Evolutionary conservation across 2,329 filamentous ascomycete genomes (phyloP).

Genomic region (Lecanicillium sp.): DNA sequence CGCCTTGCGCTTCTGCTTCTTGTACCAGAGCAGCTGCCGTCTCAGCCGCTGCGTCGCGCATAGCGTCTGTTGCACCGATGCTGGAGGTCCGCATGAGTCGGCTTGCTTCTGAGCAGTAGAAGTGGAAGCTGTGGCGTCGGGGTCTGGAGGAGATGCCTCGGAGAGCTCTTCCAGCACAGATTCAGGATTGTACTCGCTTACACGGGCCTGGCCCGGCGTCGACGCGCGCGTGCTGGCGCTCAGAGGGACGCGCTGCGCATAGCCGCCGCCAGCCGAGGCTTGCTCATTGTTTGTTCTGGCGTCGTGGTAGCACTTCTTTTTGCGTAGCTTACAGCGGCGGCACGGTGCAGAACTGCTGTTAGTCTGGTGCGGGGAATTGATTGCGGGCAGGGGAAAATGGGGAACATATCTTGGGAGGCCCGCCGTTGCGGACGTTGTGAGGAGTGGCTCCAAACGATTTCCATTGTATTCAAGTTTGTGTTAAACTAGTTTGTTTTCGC

Average conservation of each 20-base stretch:
- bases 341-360: slow-evolving; percentile 13
- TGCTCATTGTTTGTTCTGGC: not conserved
- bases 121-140: not conserved
- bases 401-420: not conserved
- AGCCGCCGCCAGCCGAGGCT: not conserved
- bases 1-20: slow-evolving; percentile 12
- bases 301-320: slow-evolving; percentile 18
- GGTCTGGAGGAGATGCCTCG: not conserved
- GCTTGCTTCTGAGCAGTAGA: not conserved
- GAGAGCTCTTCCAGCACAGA: slow-evolving; percentile 17
- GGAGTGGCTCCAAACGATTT: not conserved
- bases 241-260: not conserved
- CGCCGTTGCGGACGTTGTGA: not conserved
- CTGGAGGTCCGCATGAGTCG: not conserved
- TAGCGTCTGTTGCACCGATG: not conserved
- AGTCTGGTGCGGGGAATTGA: too few relatives aligned
- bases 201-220: slow-evolving; percentile 13
- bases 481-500: not conserved
- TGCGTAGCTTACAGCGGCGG: slow-evolving; percentile 15
- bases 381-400: not conserved
- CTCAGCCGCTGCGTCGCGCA: not conserved
- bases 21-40: slow-evolving; percentile 16
- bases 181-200: slow-evolving; percentile 19
- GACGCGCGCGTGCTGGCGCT: slow-evolving; percentile 5
- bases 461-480: not conserved